Evolutionary conservation across 2,329 filamentous ascomycete genomes (phyloP), one percentile per base, ranked within the genome.

Genomic region (Pseudomassariella vexata): DNA sequence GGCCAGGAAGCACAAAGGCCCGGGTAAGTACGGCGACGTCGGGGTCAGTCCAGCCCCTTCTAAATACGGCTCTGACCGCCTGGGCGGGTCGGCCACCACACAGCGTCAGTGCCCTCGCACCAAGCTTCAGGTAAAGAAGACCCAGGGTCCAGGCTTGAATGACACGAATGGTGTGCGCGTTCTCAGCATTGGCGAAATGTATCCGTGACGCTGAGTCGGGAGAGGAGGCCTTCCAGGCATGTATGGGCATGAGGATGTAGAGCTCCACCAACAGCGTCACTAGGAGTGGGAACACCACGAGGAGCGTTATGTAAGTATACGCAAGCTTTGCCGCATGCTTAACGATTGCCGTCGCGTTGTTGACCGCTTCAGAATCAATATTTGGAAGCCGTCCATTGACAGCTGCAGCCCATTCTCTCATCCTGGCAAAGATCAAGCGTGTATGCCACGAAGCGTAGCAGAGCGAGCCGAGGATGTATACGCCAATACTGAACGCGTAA

Each of bases 91-190:
- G 80, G 8, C 78, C 71, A 7, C 77, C 75, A 41, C 86, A 72
- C 48, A 81, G 72, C 9, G 82, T 66, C 15, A 88, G 68, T 47
- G 87, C 62, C 23, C 83, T 80, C 11, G 78, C 73, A 1, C 76
- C 76, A 47, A 96, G 77, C 42, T 94, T 89, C 19, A 94, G 72
- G 56, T 95, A 95, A 3, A 98, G 70, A 15, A 98, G 73, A 5
- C 92, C 92, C 1, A 98, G 68, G 0, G 89, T 94, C 88, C 90
- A 98, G 36, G 89, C 82, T 53, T 96, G 90, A 24, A 96, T 81
- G 39, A 96, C 71, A 40, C 94, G 83, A 24, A 96, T 76, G 6
- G 81, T 85, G 51, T 94, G 86, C 32, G 52, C 49, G 41, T 52
- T 45, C 42, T 50, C 21, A 35, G 55, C 17, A 48, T 51, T 22